These are phyloP conservation scores for Suillus sp. DNA, from an alignment of 768 basidiomycete genomes.

Conservation along the genomic window DNA sequence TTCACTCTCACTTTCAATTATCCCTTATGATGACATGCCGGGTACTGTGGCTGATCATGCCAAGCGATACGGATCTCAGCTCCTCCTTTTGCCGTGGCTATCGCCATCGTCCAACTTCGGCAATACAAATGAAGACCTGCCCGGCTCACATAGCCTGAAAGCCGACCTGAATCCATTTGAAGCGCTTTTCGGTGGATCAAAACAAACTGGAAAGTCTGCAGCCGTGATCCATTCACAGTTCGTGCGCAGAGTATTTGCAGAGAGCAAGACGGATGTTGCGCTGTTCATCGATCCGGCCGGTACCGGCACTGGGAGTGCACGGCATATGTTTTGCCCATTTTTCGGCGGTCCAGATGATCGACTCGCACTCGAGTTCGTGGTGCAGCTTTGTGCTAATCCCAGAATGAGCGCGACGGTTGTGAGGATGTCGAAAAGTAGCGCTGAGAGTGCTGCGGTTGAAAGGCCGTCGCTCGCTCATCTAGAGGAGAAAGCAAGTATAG, in stretches of 20 bases:
- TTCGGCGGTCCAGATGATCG: constrained; percentile 95
- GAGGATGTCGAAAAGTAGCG: constrained; percentile 47
- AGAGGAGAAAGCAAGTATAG: constrained; percentile 48
- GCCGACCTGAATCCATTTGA: constrained; percentile 69
- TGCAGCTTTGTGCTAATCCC: constrained; percentile 72
- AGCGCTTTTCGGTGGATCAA: constrained; percentile 63
- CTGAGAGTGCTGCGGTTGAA: constrained; percentile 54
- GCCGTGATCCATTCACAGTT: constrained; percentile 77
- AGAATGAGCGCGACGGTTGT: constrained; percentile 74
- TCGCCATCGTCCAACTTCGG: constrained; percentile 38
- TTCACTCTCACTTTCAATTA: constrained; percentile 71
- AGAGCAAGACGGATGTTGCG: constrained; percentile 74
- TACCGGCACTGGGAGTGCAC: constrained; percentile 30
- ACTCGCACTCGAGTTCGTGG: constrained; percentile 75
- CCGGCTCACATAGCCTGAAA: constrained; percentile 17
- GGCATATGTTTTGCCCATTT: constrained; percentile 86
- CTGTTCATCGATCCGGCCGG: constrained; percentile 78
- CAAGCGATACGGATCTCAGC: constrained; percentile 56
- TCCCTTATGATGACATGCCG: constrained; percentile 74
- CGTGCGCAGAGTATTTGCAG: constrained; percentile 78
- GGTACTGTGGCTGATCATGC: constrained; percentile 64
- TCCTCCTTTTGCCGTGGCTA: constrained; percentile 87
- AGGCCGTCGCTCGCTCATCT: constrained; percentile 57
- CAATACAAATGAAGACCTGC: constrained; percentile 32
- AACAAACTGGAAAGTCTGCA: constrained; percentile 48